phyloP scores from a whole-genome alignment of 192 early-diverging fungal species.

The Kickxella alabastrina region DNA sequence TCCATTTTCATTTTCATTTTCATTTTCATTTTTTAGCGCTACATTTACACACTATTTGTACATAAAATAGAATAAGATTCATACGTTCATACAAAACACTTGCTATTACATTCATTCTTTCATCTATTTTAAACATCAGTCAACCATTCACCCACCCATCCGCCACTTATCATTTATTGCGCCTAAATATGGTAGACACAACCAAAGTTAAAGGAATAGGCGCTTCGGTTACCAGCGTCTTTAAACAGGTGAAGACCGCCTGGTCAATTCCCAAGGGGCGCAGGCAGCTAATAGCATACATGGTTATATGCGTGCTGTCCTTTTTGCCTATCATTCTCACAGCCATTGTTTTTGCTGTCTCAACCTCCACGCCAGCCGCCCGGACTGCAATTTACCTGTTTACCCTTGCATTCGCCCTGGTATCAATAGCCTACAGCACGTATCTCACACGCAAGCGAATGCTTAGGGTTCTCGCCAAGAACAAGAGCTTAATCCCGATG shows the following conservation, averaged over 20 bases:
- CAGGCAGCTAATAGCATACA: not conserved
- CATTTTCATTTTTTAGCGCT: not conserved
- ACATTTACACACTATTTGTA: not conserved
- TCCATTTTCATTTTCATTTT: not conserved
- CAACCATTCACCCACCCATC: too few relatives aligned
- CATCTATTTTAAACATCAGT: not conserved
- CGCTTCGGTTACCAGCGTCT: too few relatives aligned
- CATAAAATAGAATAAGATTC: not conserved
- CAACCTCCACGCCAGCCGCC: slow-evolving; percentile 9
- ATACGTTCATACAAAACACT: not conserved
- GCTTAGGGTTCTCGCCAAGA: slow-evolving; percentile 1
- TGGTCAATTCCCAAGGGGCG: slow-evolving; percentile 9
- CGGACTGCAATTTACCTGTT: slow-evolving; percentile 31
- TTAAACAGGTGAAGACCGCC: too few relatives aligned
- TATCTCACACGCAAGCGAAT: slow-evolving; percentile 11
- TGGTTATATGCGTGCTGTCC: slow-evolving; percentile 5
- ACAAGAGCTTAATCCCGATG: too few relatives aligned
- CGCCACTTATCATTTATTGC: too few relatives aligned
- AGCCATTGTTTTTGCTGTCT: slow-evolving; percentile 30
- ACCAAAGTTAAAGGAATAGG: too few relatives aligned
- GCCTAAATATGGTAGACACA: too few relatives aligned
- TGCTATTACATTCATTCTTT: not conserved
- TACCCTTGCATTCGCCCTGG: slow-evolving; percentile 17
- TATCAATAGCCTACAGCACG: slow-evolving; percentile 25
- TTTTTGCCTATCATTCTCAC: slow-evolving; percentile 37